These are phyloP conservation scores for Ophiostoma sp. DNA, from an alignment of 2,329 filamentous ascomycete genomes.

Conservation along the genomic window DNA sequence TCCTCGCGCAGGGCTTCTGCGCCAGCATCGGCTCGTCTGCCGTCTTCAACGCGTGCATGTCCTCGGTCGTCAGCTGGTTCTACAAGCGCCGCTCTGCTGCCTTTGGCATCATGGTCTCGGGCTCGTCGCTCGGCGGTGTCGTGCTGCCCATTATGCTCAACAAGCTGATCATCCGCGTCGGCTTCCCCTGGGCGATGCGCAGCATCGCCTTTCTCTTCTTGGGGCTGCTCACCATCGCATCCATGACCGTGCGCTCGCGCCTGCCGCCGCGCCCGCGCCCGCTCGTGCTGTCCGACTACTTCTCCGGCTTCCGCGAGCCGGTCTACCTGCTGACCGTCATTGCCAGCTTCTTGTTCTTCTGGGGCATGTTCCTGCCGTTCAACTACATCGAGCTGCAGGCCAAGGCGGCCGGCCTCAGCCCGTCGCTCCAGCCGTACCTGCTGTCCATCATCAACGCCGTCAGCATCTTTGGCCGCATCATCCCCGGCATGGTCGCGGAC, in stretches of 20 bases:
- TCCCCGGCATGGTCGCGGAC: conserved; percentile 45
- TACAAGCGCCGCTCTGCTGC: conserved; percentile 42
- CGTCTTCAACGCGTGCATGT: conserved; percentile 35
- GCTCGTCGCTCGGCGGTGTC: conserved; percentile 46
- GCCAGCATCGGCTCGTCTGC: conserved; percentile 34
- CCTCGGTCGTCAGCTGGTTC: conserved; percentile 43
- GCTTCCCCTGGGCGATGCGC: conserved; percentile 40
- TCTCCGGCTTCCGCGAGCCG: conserved; percentile 42
- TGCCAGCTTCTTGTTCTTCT: conserved; percentile 51
- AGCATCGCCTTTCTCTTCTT: conserved; percentile 37
- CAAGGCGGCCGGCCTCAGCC: conserved; percentile 39
- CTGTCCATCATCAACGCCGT: conserved; percentile 54
- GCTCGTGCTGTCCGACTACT: conserved; percentile 44
- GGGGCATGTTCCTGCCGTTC: conserved; percentile 51
- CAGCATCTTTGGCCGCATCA: conserved; percentile 47
- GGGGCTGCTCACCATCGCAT: conserved; percentile 31
- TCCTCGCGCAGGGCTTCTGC: conserved; percentile 37
- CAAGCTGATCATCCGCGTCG: conserved; percentile 44
- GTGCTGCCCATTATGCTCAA: conserved; percentile 55
- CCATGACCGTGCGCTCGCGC: conserved; percentile 34
- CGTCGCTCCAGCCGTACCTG: conserved; percentile 42
- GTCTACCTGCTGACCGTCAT: conserved; percentile 40
- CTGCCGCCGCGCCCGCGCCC: conserved; percentile 35
- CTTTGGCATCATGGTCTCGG: conserved; percentile 44
- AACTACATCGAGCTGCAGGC: conserved; percentile 49